phyloP scores from a whole-genome alignment of 495 filamentous ascomycete species.

The Aspergillus haitiensis region DNA sequence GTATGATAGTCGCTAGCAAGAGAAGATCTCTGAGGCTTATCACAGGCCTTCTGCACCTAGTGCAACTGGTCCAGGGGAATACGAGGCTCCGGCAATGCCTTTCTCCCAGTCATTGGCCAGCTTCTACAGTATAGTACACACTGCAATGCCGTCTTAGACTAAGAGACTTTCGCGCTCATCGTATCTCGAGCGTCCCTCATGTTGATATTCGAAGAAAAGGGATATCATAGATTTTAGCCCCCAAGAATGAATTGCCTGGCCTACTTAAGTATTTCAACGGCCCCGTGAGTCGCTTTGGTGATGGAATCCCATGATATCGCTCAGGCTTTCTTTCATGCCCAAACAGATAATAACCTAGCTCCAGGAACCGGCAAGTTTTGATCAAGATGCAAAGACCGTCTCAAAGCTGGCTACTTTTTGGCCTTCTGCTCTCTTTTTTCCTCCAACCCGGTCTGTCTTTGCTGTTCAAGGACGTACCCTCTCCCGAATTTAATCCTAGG shows the following conservation, averaged over 20 bases:
- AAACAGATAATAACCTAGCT: not conserved
- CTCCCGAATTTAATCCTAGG: conserved; percentile 1
- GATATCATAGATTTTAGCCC: too few species aligned
- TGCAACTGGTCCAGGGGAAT: not conserved
- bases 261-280: not conserved
- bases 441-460: conserved; percentile 16
- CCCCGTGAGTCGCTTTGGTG: too few species aligned
- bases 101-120: not conserved
- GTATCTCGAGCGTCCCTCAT: too few species aligned
- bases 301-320: not conserved
- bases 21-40: not conserved
- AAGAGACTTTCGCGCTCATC: not conserved
- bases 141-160: not conserved
- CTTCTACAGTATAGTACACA: not conserved
- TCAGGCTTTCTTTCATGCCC: not conserved
- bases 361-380: not conserved
- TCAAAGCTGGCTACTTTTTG: conserved; percentile 13
- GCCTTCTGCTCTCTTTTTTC: conserved; percentile 18
- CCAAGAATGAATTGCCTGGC: not conserved
- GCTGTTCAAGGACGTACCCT: conserved; percentile 13
- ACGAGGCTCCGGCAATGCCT: not conserved
- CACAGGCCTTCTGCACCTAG: not conserved
- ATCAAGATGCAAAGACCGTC: conserved; percentile 19
- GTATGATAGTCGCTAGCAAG: not conserved
- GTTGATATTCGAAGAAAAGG: too few species aligned